phyloP scores from a whole-genome alignment of 1,139 yeast genomes.

The Geotrichum restrictum region DNA sequence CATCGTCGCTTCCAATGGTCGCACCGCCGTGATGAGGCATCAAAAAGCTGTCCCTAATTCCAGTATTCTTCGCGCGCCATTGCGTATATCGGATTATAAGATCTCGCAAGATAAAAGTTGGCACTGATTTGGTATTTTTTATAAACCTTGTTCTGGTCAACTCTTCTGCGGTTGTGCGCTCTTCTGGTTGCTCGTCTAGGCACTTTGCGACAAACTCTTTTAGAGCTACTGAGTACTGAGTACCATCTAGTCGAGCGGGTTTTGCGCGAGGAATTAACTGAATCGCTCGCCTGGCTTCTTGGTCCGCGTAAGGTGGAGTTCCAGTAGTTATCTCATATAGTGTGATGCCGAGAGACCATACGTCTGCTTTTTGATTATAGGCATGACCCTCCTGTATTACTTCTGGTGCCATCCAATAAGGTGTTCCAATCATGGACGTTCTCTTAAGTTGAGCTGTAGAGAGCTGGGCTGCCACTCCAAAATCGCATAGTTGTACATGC shows the following conservation, averaged over 20 bases:
- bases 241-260: slow-evolving; percentile 91
- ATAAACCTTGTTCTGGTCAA: slow-evolving; percentile 70
- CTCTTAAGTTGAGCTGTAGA: slow-evolving; percentile 74
- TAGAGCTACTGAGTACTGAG: slow-evolving; percentile 67
- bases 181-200: slow-evolving; percentile 87
- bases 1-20: slow-evolving; percentile 26
- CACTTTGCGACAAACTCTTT: slow-evolving; percentile 91
- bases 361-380: slow-evolving; percentile 81
- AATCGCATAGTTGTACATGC: slow-evolving; percentile 85
- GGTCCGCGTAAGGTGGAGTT: slow-evolving; percentile 94
- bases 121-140: slow-evolving; percentile 53
- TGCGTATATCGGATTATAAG: slow-evolving; percentile 69
- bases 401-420: slow-evolving; percentile 99
- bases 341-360: slow-evolving; percentile 93
- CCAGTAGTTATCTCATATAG: slow-evolving; percentile 94
- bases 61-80: slow-evolving; percentile 49
- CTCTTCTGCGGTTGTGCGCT: slow-evolving; percentile 84
- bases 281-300: slow-evolving; percentile 93
- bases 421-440: slow-evolving; percentile 97
- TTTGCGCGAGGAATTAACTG: slow-evolving; percentile 86
- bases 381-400: slow-evolving; percentile 90
- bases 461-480: slow-evolving; percentile 95
- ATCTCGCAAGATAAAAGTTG: slow-evolving; percentile 65
- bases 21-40: slow-evolving; percentile 27
- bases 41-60: slow-evolving; percentile 31